Evolutionary conservation across 1,139 yeast genomes (phyloP).

Genomic region (Saccharomycopsis hybrid): DNA sequence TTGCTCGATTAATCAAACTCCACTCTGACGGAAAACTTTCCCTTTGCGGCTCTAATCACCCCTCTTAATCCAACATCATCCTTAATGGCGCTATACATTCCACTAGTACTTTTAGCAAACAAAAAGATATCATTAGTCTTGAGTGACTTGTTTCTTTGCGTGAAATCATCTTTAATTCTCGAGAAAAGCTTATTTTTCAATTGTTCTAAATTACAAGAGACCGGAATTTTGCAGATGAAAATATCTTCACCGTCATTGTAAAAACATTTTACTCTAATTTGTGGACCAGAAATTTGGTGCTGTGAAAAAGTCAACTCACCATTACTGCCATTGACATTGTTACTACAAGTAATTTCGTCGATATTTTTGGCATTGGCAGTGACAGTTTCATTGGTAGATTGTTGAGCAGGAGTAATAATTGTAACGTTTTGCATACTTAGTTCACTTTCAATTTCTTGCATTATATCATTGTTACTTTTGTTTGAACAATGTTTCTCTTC

Average conservation of each 20-base stretch:
- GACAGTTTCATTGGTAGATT: too few relatives aligned
- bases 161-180: constrained; percentile 15
- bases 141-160: constrained; percentile 6
- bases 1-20: constrained; percentile 6
- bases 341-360: too few relatives aligned
- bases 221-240: constrained; percentile 18
- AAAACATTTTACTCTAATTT: constrained; percentile 20
- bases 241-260: constrained; percentile 21
- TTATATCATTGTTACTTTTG: constrained; percentile 19
- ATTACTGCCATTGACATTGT: too few relatives aligned
- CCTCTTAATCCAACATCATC: constrained; percentile 19
- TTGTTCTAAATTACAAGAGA: constrained; percentile 12
- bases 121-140: constrained; percentile 14
- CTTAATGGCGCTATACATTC: constrained; percentile 17
- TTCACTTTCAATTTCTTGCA: constrained; percentile 21
- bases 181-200: constrained; percentile 16
- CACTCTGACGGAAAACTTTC: constrained; percentile 19
- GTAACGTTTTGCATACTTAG: constrained; percentile 11
- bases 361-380: too few relatives aligned
- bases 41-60: constrained; percentile 17
- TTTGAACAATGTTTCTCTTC: constrained; percentile 1
- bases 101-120: constrained; percentile 18
- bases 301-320: constrained; percentile 10
- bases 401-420: constrained; percentile 1
- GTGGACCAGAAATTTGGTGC: constrained; percentile 20